These are phyloP conservation scores for Phaffomyces antillensis DNA, from an alignment of 805 yeast genomes.

Conservation along the genomic window DNA sequence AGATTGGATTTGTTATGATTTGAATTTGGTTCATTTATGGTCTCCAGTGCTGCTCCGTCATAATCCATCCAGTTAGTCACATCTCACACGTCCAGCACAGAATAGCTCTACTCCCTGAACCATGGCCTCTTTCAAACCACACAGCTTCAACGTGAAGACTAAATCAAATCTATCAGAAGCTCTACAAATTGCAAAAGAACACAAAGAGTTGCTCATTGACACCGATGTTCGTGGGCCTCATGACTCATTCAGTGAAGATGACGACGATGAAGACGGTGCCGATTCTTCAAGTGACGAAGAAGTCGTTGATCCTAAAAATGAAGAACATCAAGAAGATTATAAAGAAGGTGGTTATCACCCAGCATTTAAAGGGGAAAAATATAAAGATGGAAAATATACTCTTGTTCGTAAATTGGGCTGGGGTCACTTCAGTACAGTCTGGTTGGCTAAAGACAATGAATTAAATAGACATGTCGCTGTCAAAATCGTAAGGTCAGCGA, in stretches of 20 bases:
- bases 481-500: conserved; percentile 88
- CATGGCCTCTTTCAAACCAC: no score
- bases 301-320: conserved; percentile 46
- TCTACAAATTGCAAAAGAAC: neutral
- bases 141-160: neutral
- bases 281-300: conserved; percentile 17
- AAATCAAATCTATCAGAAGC: conserved; percentile 1
- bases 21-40: no score
- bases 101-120: no score
- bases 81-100: no score
- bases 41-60: no score
- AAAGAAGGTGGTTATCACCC: conserved; percentile 95
- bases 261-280: neutral
- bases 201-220: neutral
- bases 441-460: conserved; percentile 71
- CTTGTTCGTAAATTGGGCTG: conserved; percentile 91
- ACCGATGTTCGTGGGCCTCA: neutral
- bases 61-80: no score
- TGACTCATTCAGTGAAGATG: neutral
- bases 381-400: conserved; percentile 67
- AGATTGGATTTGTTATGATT: no score
- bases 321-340: conserved; percentile 83
- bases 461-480: conserved; percentile 77
- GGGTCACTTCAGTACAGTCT: conserved; percentile 97
- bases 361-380: conserved; percentile 78